Conservation (phyloP, 208 protist species). For the Naegleria fowleri region DNA sequence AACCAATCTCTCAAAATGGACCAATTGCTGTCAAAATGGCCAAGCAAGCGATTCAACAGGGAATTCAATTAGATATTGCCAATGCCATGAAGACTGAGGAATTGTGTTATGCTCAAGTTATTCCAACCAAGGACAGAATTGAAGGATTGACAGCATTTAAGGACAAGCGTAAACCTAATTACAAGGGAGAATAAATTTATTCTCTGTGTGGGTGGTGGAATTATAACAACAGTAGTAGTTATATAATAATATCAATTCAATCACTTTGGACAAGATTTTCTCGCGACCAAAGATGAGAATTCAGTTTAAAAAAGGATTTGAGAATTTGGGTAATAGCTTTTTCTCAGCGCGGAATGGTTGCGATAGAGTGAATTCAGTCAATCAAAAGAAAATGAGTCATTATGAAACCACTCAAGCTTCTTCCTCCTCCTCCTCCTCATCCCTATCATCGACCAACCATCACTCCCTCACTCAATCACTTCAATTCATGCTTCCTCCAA, state of each 20-base stretch:
- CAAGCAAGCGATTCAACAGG: conserved; percentile 67
- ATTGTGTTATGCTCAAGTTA: conserved; percentile 67
- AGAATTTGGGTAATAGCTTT: no score
- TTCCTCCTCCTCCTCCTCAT: no score
- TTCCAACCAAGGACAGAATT: conserved; percentile 71
- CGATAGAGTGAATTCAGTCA: no score
- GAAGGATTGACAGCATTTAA: conserved; percentile 79
- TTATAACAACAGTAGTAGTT: no score
- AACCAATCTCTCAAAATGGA: conserved; percentile 56
- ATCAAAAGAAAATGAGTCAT: no score
- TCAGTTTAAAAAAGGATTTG: no score
- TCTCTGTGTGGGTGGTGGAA: neutral
- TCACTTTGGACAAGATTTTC: no score
- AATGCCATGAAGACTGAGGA: conserved; percentile 67
- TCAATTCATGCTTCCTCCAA: conserved; percentile 5
- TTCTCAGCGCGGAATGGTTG: no score
- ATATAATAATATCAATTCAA: no score
- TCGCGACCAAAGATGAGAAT: no score
- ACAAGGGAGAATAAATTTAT: conserved; percentile 65
- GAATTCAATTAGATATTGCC: conserved; percentile 53
- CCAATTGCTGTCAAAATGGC: conserved; percentile 73
- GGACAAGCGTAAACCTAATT: conserved; percentile 73
- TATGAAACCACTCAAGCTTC: no score
- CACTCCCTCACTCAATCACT: neutral
- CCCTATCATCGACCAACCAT: no score